A percentile compares a stretch with the other conserved stretches of the same genome.
These are phyloP conservation scores for Spongiforma sp. DNA, from an alignment of 1,284 basidiomycete genomes.

Conservation along the genomic window DNA sequence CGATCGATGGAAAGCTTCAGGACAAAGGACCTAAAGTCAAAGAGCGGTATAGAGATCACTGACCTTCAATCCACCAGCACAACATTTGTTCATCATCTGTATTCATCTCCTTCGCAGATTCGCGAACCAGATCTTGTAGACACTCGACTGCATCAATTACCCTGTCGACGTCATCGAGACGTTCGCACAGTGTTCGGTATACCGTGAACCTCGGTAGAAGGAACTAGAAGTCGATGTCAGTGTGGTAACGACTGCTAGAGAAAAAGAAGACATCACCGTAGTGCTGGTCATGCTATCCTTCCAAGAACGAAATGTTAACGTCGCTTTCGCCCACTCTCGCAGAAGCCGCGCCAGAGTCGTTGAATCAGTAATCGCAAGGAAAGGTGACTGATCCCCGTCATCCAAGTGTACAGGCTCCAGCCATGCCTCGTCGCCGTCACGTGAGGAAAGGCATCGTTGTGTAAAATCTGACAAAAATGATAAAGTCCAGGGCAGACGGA, in stretches of 20 bases:
- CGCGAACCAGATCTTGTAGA: neutral
- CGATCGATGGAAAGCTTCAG: too few species aligned
- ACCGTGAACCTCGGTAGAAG: neutral
- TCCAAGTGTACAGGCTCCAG: too few species aligned
- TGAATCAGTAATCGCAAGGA: neutral
- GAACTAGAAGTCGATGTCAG: neutral
- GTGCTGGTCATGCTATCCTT: neutral
- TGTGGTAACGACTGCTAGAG: neutral
- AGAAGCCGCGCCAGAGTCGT: neutral
- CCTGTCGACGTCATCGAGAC: neutral
- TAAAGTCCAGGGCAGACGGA: neutral
- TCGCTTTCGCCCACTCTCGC: neutral
- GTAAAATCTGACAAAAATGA: neutral
- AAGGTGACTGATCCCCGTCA: neutral
- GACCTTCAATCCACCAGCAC: too few species aligned
- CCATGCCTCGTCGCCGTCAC: too few species aligned
- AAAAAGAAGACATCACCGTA: neutral
- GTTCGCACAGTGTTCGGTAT: slow-evolving; percentile 10
- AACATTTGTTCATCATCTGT: neutral
- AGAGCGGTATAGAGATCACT: too few species aligned
- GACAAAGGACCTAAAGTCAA: too few species aligned
- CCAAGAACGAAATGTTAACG: neutral
- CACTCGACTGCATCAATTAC: slow-evolving; percentile 4
- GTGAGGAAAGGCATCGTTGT: neutral
- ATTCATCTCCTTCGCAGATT: neutral